phyloP scores from a whole-genome alignment of 1,284 basidiomycete species.

The Irpex sp. region DNA sequence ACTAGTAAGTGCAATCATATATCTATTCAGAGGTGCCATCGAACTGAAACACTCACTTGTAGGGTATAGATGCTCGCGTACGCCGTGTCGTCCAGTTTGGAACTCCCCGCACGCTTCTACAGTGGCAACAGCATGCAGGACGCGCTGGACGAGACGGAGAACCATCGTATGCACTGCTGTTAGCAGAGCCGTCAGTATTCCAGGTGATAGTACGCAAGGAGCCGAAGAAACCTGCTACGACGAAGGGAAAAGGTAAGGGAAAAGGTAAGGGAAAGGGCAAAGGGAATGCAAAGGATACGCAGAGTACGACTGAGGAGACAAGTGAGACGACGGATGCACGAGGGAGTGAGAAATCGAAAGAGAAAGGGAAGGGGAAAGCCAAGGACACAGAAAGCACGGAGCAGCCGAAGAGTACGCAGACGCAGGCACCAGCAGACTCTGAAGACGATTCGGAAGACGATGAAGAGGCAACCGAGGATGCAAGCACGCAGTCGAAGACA shows the following conservation, averaged over 20 bases:
- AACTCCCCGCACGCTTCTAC: constrained; percentile 3
- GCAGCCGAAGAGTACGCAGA: no score
- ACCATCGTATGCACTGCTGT: not conserved
- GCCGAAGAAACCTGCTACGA: not conserved
- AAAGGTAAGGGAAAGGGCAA: not conserved
- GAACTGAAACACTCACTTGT: not conserved
- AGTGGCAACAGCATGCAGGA: not conserved
- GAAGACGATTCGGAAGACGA: no score
- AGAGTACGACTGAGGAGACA: no score
- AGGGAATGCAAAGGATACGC: no score
- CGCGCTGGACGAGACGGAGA: not conserved
- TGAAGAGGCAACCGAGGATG: no score
- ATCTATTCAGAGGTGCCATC: constrained; percentile 8
- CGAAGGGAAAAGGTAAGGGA: not conserved
- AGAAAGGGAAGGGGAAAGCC: no score
- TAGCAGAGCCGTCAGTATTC: not conserved
- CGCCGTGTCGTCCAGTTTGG: not conserved
- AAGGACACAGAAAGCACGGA: no score
- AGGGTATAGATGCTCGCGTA: not conserved
- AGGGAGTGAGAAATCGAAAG: no score
- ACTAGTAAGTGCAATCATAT: constrained; percentile 3
- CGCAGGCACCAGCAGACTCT: no score
- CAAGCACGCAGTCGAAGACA: no score
- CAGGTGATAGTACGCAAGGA: not conserved
- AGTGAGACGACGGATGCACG: no score